Evolutionary conservation across 2,329 filamentous ascomycete genomes (phyloP).

Genomic region (Dothideomycetidae sp.): DNA sequence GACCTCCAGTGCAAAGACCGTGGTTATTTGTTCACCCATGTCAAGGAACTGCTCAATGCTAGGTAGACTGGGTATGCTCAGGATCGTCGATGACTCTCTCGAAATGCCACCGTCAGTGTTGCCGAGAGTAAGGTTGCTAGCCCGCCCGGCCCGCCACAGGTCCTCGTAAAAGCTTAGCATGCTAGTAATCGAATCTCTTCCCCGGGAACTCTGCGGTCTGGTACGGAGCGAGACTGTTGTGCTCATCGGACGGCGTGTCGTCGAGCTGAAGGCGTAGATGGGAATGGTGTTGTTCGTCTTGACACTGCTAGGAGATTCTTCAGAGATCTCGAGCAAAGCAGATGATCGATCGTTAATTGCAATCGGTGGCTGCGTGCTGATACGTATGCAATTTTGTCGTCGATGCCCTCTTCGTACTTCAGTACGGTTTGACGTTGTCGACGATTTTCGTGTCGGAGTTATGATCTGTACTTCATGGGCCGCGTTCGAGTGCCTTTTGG

Average conservation of each 20-base stretch:
- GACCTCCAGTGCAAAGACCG: too few relatives aligned
- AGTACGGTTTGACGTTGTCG: conserved; percentile 32
- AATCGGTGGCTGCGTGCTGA: conserved; percentile 29
- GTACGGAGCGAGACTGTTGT: too few relatives aligned
- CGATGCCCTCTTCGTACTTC: conserved; percentile 30
- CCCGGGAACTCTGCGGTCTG: too few relatives aligned
- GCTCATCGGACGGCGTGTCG: too few relatives aligned
- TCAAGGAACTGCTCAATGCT: conserved; percentile 15
- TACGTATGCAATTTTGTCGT: conserved; percentile 32
- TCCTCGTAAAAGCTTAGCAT: conserved; percentile 9
- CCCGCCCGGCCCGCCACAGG: background rate
- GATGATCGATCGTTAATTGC: conserved; percentile 21
- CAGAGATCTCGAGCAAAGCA: conserved; percentile 24
- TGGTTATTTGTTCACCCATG: too few relatives aligned
- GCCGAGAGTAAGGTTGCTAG: background rate
- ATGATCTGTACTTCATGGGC: background rate
- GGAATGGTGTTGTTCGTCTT: conserved; percentile 10
- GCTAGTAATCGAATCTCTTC: too few relatives aligned
- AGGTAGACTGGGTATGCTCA: conserved; percentile 26
- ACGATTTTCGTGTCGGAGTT: conserved; percentile 22
- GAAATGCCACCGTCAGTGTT: background rate
- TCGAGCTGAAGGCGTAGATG: conserved; percentile 22
- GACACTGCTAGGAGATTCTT: conserved; percentile 17
- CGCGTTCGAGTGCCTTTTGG: background rate
- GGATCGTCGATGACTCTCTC: conserved; percentile 15